Evolutionary conservation across 306 rosid genomes (phyloP), one percentile per base, ranked within the genome.

Genomic region (Castanea mollissima): DNA sequence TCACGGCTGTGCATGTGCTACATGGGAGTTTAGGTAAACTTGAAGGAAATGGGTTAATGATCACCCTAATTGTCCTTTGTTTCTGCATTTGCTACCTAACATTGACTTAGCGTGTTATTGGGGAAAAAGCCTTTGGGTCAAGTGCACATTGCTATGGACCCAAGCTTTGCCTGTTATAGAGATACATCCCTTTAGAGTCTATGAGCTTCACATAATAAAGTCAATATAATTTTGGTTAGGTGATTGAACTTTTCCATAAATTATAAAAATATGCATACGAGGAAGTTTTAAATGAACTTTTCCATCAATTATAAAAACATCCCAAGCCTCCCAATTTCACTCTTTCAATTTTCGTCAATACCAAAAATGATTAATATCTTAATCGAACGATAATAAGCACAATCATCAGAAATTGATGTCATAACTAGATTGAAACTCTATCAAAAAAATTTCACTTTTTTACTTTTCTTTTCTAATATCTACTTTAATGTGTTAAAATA

Each of bases 351-450:
- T 1, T 1, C 8, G 0, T 5, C 0, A 5, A 35, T 1, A 35
- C 2, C 7, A 35, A 35, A 5, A 7, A 9, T 7, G 0, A 41
- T 41, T 41, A 1, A 2, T 8, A 0, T 41, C 1, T 41, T 8
- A 2, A 0, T 8, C 0, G 0, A 0, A 41, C 8, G 1, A 41
- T 8, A 2, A 41, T 41, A 0, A 41, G 0, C 2, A 31, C 4
- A 65, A 32, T 65, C 7, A 32, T 65, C 2, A 11, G 0, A 58
- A 20, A 9, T 3, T 0, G 0, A 21, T 3, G 5, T 21, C 10
- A 58, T 21, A 27, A 3, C 1, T 21, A 23, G 1, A 58, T 27
- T 9, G 0, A 6, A 58, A 1, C 4, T 8, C 46, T 41, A 8
- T 8, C 2, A 8, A 41, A 41, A 41, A 41, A 41, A 0, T 2